Evolutionary conservation across 768 basidiomycete species (phyloP).

Genomic region (Amyloporia xantha): DNA sequence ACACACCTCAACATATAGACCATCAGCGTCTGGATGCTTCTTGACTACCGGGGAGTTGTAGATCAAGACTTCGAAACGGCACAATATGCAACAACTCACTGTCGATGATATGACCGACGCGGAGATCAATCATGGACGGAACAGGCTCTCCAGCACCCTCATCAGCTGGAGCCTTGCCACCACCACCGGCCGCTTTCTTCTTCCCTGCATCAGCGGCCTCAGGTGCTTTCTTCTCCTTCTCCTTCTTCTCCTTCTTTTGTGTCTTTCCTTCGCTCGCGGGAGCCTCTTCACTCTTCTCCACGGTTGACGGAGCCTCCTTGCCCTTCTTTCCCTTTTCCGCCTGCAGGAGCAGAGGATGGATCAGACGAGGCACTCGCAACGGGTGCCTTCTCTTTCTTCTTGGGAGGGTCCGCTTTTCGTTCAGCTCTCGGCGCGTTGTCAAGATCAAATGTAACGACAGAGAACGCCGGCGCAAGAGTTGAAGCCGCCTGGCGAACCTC

Average conservation of each 20-base stretch:
- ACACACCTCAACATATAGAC: conserved; percentile 88
- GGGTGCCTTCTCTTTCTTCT: conserved; percentile 74
- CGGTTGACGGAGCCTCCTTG: conserved; percentile 20
- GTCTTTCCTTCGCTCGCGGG: conserved; percentile 25
- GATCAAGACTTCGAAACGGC: background rate
- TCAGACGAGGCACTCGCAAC: conserved; percentile 21
- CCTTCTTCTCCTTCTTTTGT: conserved; percentile 37
- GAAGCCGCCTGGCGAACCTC: conserved; percentile 54
- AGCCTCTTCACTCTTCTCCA: conserved; percentile 24
- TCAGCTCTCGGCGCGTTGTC: conserved; percentile 67
- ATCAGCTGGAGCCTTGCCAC: conserved; percentile 25
- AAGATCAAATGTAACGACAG: conserved; percentile 61
- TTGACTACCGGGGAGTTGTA: conserved; percentile 48
- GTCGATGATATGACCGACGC: conserved; percentile 89
- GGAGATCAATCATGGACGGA: conserved; percentile 95
- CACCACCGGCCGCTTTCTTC: conserved; percentile 23
- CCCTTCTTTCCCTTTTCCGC: conserved; percentile 29
- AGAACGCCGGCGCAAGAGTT: conserved; percentile 45
- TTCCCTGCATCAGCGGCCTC: conserved; percentile 24
- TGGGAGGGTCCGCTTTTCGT: conserved; percentile 63
- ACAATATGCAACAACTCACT: conserved; percentile 40
- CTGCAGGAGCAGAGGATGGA: conserved; percentile 18
- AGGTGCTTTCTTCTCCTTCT: conserved; percentile 35
- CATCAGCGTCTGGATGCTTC: conserved; percentile 96
- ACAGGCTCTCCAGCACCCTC: conserved; percentile 76